Base-by-base conservation (phyloP, 805 yeast species). In the Suhomyces faveliae region DNA sequence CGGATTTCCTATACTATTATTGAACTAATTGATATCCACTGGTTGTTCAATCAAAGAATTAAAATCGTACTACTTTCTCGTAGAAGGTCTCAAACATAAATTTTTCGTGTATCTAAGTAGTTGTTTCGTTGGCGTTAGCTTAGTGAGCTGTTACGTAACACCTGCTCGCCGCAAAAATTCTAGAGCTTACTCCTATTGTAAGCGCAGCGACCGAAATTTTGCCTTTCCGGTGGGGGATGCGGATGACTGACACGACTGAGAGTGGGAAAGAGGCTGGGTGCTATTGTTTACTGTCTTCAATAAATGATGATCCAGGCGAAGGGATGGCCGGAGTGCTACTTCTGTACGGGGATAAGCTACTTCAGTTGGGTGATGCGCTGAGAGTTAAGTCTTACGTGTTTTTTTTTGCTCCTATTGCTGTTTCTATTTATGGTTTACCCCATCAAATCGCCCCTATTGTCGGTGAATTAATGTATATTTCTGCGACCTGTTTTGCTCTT, bases 61-160 rank as follows among this genome's bases (percentile, higher is more conserved):
- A 13, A 13, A 27, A 15, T 15, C 10, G 21, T 33, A 33, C 37
- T 15, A 33, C 37, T 33, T 27, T 33, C 19, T 33, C 21, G 10
- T n/a, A 17, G 21, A 33, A 33, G 37, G 12, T 33, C 12, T 9
- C 21, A 15, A 15, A 13, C 21, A 11, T 24, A 25, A 25, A 25
- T 42, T 42, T 42, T 42, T 42, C 44, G 44, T 42, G 44, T 29
- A 21, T 29, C 24, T 29, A 27, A 20, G 25, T 42, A 19, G 44
- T 29, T 29, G 44, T 29, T 11, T 21, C 25, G 37, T 30, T 20
- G 38, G 44, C 44, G 29, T n/a, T 23, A 15, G 40, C 29, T 42
- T 29, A 20, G 38, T 42, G 23, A 42, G 25, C 8, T 17, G 24
- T 42, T 42, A 42, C 38, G 38, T 42, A 42, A 42, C 40, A n/a